Conservation (phyloP, 352 stramenopile genomes). For the Blastocystis sp. region DNA sequence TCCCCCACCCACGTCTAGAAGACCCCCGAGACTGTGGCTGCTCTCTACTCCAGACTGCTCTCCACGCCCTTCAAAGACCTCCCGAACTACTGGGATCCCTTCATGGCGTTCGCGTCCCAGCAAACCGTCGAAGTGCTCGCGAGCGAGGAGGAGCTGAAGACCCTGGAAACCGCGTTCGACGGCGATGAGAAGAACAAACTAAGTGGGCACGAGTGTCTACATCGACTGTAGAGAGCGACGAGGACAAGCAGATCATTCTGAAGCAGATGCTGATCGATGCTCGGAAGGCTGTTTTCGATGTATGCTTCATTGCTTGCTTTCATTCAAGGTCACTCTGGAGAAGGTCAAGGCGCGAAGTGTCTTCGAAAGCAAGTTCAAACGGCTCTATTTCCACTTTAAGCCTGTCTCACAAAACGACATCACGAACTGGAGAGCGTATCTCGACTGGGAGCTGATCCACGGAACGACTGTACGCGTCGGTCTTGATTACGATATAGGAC, state of each 20-base stretch:
- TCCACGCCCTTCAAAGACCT: conserved; percentile 48
- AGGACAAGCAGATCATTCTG: conserved; percentile 36
- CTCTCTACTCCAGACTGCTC: neutral
- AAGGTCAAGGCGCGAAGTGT: conserved; percentile 39
- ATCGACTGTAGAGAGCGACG: conserved; percentile 47
- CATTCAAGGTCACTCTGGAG: neutral
- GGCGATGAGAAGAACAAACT: conserved; percentile 13
- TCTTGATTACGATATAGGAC: neutral
- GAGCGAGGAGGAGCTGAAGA: conserved; percentile 12
- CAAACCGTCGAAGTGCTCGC: conserved; percentile 19
- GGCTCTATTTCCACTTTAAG: conserved; percentile 64
- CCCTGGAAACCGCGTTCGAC: neutral
- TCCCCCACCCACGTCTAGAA: neutral
- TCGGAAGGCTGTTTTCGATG: conserved; percentile 46
- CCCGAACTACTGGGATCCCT: conserved; percentile 35
- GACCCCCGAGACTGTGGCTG: neutral
- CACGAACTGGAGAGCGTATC: conserved; percentile 57
- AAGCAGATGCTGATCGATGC: conserved; percentile 61
- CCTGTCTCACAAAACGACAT: conserved; percentile 59
- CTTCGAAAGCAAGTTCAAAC: conserved; percentile 56
- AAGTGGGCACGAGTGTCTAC: neutral
- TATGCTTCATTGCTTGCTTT: neutral
- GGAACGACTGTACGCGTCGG: neutral
- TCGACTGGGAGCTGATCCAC: conserved; percentile 28
- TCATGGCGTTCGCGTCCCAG: conserved; percentile 54